Base-by-base conservation (phyloP, 768 basidiomycete species). In the Boletus speciosus region DNA sequence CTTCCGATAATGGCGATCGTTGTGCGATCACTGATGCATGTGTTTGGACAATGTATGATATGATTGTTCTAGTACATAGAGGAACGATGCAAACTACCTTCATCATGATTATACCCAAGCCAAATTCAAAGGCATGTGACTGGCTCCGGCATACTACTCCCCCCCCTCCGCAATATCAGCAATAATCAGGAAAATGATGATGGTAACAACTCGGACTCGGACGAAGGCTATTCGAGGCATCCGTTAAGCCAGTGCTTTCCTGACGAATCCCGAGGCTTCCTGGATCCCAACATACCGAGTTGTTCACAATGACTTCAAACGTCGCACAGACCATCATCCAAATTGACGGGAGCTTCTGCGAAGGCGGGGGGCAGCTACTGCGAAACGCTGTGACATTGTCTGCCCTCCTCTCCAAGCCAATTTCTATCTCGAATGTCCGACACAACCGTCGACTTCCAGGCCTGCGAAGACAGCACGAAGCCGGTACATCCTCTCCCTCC, bases 281-380 rank as follows among this genome's bases (percentile, higher is more conserved):
- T 23, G 31, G 32, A 29, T 37, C 34, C 16, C 7, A 31, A 39
- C 16, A 48, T 21, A 46, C 32, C 38, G n/a, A 12, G 21, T 46
- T 46, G 40, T 14, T 15, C 15, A 14, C 19, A 34, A 65, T 62
- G 62, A 36, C 50, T 32, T 49, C 58, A 2, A 48, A 23, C 12
- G 50, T 56, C 11, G 56, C 50, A 23, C 65, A 58, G 25, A 25
- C 36, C 32, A 14, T 53, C 40, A 50, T 66, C n/a, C 56, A 65
- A n/a, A 65, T 79, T 21, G 78, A 79, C 51, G 78, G 78, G 34
- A 72, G 76, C 53, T 70, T 71, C 44, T 68, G 78, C 27, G 78
- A 79, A 61, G 79, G 79, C 21, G 88, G 89, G 2, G 88, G 89
- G 0, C 88, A 90, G 61, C 79, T 90, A 37, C 71, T 91, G 27